Evolutionary conservation across 257 asterid genomes (phyloP), one percentile per base, ranked within the genome.

Genomic region (Linaria vulgaris): DNA sequence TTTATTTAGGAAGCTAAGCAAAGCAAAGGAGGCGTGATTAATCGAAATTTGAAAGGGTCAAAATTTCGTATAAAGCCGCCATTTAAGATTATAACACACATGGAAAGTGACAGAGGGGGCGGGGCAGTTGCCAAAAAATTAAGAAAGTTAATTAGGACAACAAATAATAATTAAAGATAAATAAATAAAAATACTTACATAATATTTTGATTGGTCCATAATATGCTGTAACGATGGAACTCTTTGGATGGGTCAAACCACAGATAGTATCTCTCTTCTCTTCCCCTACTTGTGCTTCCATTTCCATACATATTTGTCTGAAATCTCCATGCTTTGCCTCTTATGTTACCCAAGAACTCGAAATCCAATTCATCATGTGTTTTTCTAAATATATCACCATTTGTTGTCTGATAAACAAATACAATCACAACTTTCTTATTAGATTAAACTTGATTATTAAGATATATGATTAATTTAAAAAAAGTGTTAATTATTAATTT

Each of bases 271-370:
- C 98, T 83, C 63, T 92, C 98, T 75, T 92, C 98, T 69, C 98
- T 79, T n/a, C 98, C 97, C 69, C 95, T 74, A 25, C 63, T 72
- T 1, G 91, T 87, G 79, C 98, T 92, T 63, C 98, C 98, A 61
- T 92, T 88, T 14, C 98, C 98, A 72, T 92, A 92, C 94, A 87
- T 70, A 37, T 92, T 92, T 12, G 97, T 92, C 79, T 92, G 98
- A 79, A 92, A 92, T 58, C 97, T 74, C 98, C 98, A 92, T 23
- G 88, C 81, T 69, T 92, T 87, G 34, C 98, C 97, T 56, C 61
- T 77, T 34, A 92, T 74, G 24, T 92, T 92, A 6, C 98, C 98
- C 78, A 91, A 64, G 70, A 92, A 92, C 69, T 92, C 98, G 62
- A 92, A 88, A 57, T 92, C 98, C 59, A 92, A 30, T 73, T 92